Base-by-base conservation (phyloP, 768 basidiomycete genomes). In the Strobilomyces confusus region DNA sequence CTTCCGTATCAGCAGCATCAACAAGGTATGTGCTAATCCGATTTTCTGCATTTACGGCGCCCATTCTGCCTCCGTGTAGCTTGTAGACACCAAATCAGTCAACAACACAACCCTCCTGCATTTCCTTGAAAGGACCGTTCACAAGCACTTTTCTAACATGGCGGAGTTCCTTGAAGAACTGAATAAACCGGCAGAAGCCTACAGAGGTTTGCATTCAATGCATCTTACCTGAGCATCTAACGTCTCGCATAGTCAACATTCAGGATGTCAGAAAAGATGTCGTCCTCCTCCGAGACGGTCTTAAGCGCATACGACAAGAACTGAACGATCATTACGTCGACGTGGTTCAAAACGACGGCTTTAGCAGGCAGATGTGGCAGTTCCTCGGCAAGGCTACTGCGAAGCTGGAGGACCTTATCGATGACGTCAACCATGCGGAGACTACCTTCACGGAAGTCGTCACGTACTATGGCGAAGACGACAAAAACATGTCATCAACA, bases 61-160 rank as follows among this genome's bases (percentile, higher is more conserved):
- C 61, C 17, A 37, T 37, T 33, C 30, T 22, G 1, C n/a, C 14
- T 49, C 48, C 54, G 25, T 36, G 6, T 58, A 95, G 93, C 78
- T 99, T 49, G 95, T 97, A 36, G 97, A 99, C 66, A 99, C 95
- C 5, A 99, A 99, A 72, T 95, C 94, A 5, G 82, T 91, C 40
- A 88, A 93, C 64, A 95, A 95, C 54, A 92, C 90, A 13, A 99
- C 95, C 0, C 77, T 98, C 34, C 78, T 99, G 1, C 95, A 98
- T 70, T 98, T 98, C 77, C 70, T 98, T 44, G 95, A 97, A 65
- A 78, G 87, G 51, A 95, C 91, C 0, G 83, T 98, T 9, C 76
- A 84, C 26, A 89, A 87, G 63, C 86, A 95, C 60, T 97, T 98
- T 72, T 86, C 85, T 15, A 78, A 84, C 30, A 91, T 95, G 80